Evolutionary conservation across 1,284 basidiomycete genomes (phyloP), one percentile per base, ranked within the genome.

Genomic region (Violaceomyces palustris): DNA sequence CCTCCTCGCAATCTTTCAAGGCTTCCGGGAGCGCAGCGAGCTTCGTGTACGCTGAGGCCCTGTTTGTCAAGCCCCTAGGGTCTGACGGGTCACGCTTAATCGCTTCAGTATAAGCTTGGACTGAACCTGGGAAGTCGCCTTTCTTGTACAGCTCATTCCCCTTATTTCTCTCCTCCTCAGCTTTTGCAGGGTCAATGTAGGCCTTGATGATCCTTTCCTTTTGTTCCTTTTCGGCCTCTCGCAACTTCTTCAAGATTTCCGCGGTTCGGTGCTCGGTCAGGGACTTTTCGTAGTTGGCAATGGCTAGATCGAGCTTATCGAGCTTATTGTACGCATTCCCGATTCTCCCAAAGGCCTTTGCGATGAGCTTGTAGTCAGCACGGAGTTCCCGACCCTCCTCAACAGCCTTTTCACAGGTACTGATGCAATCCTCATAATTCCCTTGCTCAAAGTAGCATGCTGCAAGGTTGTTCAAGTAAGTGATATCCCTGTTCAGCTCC

Each of bases 181-280:
- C 86, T 77, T 86, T 82, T 64, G 81, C 86, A 0, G 91, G 89
- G 75, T 94, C 83, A 56, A 97, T 82, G 77, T 98, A 98, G 2
- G 88, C 87, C 62, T 82, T 79, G 28, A 82, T 82, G 56, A 88
- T 87, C 11, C 78, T 79, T 50, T 94, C 92, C 9, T 79, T 79
- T 73, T 89, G 86, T 41, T 78, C 75, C 67, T 84, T 85, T 76
- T 98, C 92, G 3, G 82, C 79, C 55, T 78, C 56, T 31, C 68
- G 61, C 31, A 99, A 81, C 78, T 94, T 98, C 75, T 83, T 83
- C 47, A 98, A 82, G 53, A 93, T 80, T 64, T 93, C 87, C 12
- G 94, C 86, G 6, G 93, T 97, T 49, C 94, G 88, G 75, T 98
- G 94, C 75, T 99, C 94, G 4, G 91, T 87, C 39, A 99, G 81